Percentiles rank a stretch among this genome's conserved stretches.
These are phyloP conservation scores for Herpotrichia juniperi DNA, from an alignment of 2,329 filamentous ascomycete species.

Conservation along the genomic window DNA sequence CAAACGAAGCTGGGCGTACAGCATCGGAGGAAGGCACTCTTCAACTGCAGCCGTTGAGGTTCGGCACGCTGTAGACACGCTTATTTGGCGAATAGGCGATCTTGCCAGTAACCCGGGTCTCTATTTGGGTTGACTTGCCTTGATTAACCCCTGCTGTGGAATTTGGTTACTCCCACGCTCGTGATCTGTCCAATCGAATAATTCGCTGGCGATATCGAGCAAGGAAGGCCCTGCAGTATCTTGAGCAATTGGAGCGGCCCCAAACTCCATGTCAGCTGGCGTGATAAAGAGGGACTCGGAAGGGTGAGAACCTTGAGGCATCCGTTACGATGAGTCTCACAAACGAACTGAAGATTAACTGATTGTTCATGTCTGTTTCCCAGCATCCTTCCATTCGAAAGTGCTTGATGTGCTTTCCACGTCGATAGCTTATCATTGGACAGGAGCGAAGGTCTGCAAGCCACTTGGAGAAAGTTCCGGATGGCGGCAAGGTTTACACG, in stretches of 20 bases:
- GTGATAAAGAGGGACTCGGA: no score
- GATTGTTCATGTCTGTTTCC: no score
- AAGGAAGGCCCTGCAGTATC: neutral
- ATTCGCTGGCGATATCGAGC: neutral
- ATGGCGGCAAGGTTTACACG: neutral
- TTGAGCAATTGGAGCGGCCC: no score
- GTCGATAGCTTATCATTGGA: neutral
- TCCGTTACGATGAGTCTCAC: no score
- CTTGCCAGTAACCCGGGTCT: neutral
- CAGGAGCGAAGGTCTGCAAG: neutral
- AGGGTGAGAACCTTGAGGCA: no score
- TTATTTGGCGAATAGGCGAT: neutral
- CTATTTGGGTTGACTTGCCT: neutral
- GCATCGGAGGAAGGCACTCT: neutral
- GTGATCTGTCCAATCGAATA: neutral
- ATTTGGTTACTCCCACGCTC: neutral
- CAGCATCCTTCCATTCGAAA: neutral
- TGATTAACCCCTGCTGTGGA: neutral
- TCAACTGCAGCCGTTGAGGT: neutral
- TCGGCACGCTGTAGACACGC: neutral
- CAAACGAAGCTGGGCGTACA: neutral
- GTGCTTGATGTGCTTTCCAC: neutral
- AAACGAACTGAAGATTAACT: no score
- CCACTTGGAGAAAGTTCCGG: neutral
- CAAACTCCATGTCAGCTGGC: no score